phyloP scores from a whole-genome alignment of 371 early-diverging fungal species.

The Rhizopus sp. region DNA sequence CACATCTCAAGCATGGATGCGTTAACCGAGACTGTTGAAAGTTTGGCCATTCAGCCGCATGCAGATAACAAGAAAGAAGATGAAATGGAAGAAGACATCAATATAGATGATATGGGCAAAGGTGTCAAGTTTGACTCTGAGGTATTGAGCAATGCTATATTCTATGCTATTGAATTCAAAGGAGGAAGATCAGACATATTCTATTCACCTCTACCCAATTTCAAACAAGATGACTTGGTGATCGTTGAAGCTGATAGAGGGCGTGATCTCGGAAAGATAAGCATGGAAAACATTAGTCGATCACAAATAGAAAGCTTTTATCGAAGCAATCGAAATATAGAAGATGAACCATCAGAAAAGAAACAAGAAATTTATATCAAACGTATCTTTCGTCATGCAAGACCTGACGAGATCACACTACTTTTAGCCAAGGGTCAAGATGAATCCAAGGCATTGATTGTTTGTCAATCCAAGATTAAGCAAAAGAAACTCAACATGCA shows the following conservation, averaged over 20 bases:
- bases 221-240: constrained; percentile 68
- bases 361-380: constrained; percentile 50
- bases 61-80: neutral
- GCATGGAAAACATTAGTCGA: constrained; percentile 24
- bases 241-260: constrained; percentile 98
- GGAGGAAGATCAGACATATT: constrained; percentile 86
- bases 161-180: constrained; percentile 89
- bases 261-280: constrained; percentile 89
- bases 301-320: constrained; percentile 22
- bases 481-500: constrained; percentile 93
- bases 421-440: constrained; percentile 83
- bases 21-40: constrained; percentile 11
- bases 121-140: constrained; percentile 53
- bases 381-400: constrained; percentile 83
- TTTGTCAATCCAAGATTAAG: constrained; percentile 91
- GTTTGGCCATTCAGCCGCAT: constrained; percentile 1
- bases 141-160: constrained; percentile 54
- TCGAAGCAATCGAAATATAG: constrained; percentile 12
- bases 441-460: constrained; percentile 85
- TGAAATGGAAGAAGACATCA: constrained; percentile 10
- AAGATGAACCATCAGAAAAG: constrained; percentile 69
- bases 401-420: constrained; percentile 76
- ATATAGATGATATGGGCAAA: constrained; percentile 51
- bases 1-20: constrained; percentile 10
- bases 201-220: constrained; percentile 51